Base-by-base conservation (phyloP, 768 basidiomycete genomes). In the Mycena vitilis region DNA sequence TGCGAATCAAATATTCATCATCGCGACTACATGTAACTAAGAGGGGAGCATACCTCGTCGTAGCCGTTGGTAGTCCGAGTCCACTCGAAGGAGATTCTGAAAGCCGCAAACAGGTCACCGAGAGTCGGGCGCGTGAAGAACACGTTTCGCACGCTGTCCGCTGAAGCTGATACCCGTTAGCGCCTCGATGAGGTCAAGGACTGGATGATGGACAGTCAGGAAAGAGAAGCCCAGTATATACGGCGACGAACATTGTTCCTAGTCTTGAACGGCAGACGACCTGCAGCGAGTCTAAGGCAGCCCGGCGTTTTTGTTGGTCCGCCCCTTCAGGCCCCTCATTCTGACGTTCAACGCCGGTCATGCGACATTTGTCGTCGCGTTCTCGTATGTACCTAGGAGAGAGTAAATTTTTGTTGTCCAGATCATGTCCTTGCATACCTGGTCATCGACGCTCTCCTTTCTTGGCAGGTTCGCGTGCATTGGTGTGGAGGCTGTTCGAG, bases 331-430 rank as follows among this genome's bases (percentile, higher is more conserved):
- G 18, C 13, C 60, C 13, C 16, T 9, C 7, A 11, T 52, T 61
- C n/a, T 40, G 37, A 42, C 49, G 60, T 34, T 20, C 60, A 48
- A 52, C 60, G 60, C 60, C 60, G 60, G 60, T 61, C 60, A 61
- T 13, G 37, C 60, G 60, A 49, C 60, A 61, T 10, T 40, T 51
- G 37, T 61, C 48, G 12, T 61, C 60, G 13, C 60, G 60, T 25
- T 40, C 23, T 23, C 49, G 22, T 48, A 61, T 44, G 37, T 61
- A 61, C 48, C 51, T 49, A 61, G 15, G 10, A 61, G n/a, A 23
- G 48, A 61, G 60, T 61, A 18, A 60, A 47, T 25, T 60, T 60
- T 15, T 2, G 49, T 25, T 18, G 40, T 61, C n/a, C 34, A 47
- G 15, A 61, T 44, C 2, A 30, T 30, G 30, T 30, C 30, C 30